Conservation (phyloP, 1,284 basidiomycete species). For the Trichosporon sp. region DNA sequence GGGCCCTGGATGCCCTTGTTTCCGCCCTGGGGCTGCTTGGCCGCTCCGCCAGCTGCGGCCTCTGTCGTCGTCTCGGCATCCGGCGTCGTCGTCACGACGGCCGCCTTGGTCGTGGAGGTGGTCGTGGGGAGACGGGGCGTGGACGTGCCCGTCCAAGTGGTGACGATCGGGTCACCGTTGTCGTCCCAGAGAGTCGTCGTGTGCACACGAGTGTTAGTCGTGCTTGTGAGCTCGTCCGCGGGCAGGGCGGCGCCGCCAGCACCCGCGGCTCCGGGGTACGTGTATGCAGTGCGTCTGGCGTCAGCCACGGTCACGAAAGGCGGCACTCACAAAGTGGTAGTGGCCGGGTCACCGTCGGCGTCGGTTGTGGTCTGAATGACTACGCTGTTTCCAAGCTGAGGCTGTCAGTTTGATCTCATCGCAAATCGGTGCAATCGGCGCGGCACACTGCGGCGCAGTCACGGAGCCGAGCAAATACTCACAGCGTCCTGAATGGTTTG, state of each 20-base stretch:
- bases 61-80: background rate
- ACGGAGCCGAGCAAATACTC: background rate
- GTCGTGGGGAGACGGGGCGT: constrained; percentile 1
- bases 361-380: constrained; percentile 30
- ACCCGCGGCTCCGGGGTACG: constrained; percentile 4
- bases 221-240: constrained; percentile 6
- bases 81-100: constrained; percentile 9
- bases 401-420: background rate
- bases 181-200: constrained; percentile 1
- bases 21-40: background rate
- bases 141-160: background rate
- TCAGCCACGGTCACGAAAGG: background rate
- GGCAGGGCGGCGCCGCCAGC: no score
- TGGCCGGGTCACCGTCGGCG: constrained; percentile 21
- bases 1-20: constrained; percentile 5
- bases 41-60: background rate
- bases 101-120: background rate
- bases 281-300: background rate
- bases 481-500: background rate
- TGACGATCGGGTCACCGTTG: background rate
- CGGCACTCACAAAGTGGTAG: constrained; percentile 24
- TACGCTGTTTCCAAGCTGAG: constrained; percentile 31
- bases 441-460: background rate
- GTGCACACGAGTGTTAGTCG: background rate
- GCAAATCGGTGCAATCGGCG: background rate